A percentile compares a stretch with the other conserved stretches of the same genome.
These are phyloP conservation scores for Phytophthora sp. DNA, from an alignment of 352 stramenopile species.

Conservation along the genomic window DNA sequence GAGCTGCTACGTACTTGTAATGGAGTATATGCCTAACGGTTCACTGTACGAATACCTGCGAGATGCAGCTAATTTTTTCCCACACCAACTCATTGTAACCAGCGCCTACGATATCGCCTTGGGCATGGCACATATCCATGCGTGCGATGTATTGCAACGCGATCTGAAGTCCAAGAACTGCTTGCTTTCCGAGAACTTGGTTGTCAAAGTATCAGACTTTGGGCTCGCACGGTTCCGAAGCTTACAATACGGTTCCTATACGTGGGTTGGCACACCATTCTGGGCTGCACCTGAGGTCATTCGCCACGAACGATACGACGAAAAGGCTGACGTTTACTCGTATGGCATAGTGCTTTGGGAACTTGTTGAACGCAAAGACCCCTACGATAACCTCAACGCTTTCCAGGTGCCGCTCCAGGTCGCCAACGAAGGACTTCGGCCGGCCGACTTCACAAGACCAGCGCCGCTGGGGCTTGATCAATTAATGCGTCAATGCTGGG, in stretches of 20 bases:
- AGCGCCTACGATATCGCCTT: constrained; percentile 68
- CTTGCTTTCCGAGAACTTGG: constrained; percentile 75
- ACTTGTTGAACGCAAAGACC: constrained; percentile 72
- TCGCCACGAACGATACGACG: constrained; percentile 74
- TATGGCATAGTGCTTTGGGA: constrained; percentile 81
- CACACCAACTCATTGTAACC: constrained; percentile 61
- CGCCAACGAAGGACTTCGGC: constrained; percentile 70
- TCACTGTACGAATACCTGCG: constrained; percentile 85
- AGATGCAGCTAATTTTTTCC: constrained; percentile 78
- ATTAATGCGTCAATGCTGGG: constrained; percentile 82
- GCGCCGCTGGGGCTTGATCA: constrained; percentile 67
- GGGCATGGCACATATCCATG: constrained; percentile 73
- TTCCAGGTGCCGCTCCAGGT: constrained; percentile 79
- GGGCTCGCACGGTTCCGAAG: constrained; percentile 64
- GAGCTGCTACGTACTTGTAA: constrained; percentile 82
- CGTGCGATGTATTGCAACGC: constrained; percentile 60
- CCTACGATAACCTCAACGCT: constrained; percentile 76
- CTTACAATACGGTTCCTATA: constrained; percentile 55
- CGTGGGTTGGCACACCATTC: constrained; percentile 81
- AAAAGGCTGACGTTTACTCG: constrained; percentile 85
- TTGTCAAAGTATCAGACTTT: constrained; percentile 82
- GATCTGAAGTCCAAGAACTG: constrained; percentile 87
- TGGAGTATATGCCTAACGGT: constrained; percentile 88
- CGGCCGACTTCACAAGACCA: constrained; percentile 47
- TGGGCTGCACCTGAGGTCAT: constrained; percentile 83